These are phyloP conservation scores for Takashimella koratensis DNA, from an alignment of 1,284 basidiomycete genomes.

Conservation along the genomic window DNA sequence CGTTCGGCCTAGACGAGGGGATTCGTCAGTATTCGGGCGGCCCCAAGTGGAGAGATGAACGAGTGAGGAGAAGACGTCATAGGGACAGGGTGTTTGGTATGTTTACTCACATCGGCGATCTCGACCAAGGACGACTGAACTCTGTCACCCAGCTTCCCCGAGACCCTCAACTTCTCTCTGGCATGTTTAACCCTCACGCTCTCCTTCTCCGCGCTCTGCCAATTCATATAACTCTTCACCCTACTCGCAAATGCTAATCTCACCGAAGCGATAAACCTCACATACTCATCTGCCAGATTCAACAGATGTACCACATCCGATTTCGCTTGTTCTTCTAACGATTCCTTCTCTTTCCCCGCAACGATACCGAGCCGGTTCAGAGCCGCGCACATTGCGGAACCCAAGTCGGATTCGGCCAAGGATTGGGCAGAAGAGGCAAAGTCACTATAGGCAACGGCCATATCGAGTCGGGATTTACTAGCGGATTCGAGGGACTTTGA, in stretches of 20 bases:
- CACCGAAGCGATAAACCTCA: constrained; percentile 83
- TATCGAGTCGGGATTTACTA: constrained; percentile 72
- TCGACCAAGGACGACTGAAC: constrained; percentile 57
- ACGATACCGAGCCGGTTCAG: constrained; percentile 69
- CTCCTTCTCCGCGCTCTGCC: constrained; percentile 76
- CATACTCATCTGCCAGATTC: constrained; percentile 82
- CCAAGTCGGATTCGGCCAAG: constrained; percentile 70
- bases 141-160: constrained; percentile 57
- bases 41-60: too few relatives aligned
- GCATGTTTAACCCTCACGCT: constrained; percentile 64
- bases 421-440: constrained; percentile 66
- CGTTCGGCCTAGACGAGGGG: constrained; percentile 83
- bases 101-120: constrained; percentile 68
- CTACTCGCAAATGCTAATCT: constrained; percentile 70
- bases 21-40: not conserved
- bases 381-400: constrained; percentile 64
- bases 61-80: too few relatives aligned
- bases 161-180: constrained; percentile 75
- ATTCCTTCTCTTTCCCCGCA: constrained; percentile 64
- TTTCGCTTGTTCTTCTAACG: constrained; percentile 67
- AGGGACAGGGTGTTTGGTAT: too few relatives aligned
- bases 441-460: constrained; percentile 64
- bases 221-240: constrained; percentile 72
- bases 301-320: constrained; percentile 73
- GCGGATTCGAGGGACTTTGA: constrained; percentile 80